A percentile compares a stretch with the other conserved stretches of the same genome.
These are phyloP conservation scores for Russula sp. DNA, from an alignment of 768 basidiomycete genomes.

Conservation along the genomic window DNA sequence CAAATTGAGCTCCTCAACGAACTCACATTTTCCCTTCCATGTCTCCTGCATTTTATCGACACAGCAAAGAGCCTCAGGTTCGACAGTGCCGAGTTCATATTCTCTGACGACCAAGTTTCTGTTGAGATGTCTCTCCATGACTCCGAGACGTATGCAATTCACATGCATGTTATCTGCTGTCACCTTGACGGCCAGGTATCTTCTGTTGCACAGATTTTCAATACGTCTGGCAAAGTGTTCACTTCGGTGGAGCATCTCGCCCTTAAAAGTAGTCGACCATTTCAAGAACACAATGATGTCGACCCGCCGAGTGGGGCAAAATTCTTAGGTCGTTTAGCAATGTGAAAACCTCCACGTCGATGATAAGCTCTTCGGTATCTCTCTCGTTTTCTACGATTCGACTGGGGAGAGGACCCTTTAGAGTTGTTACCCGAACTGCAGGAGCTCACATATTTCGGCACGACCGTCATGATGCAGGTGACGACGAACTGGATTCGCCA, in stretches of 20 bases:
- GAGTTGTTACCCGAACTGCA: background rate
- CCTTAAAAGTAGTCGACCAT: rapidly evolving
- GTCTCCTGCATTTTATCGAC: background rate
- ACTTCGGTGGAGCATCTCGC: background rate
- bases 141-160: background rate
- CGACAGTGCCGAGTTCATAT: background rate
- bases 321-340: background rate
- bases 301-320: background rate
- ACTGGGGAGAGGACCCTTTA: background rate
- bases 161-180: background rate
- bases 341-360: background rate
- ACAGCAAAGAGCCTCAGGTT: background rate
- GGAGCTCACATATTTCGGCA: background rate
- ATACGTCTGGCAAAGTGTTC: background rate
- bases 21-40: background rate
- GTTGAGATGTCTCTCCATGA: background rate
- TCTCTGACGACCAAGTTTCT: too few relatives aligned
- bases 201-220: background rate
- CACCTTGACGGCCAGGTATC: background rate
- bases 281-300: background rate
- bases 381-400: background rate
- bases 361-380: background rate
- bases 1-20: background rate
- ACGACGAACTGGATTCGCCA: background rate
- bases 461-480: background rate